Conservation (phyloP, 208 protist species). For the Leptomonas seymouri region DNA sequence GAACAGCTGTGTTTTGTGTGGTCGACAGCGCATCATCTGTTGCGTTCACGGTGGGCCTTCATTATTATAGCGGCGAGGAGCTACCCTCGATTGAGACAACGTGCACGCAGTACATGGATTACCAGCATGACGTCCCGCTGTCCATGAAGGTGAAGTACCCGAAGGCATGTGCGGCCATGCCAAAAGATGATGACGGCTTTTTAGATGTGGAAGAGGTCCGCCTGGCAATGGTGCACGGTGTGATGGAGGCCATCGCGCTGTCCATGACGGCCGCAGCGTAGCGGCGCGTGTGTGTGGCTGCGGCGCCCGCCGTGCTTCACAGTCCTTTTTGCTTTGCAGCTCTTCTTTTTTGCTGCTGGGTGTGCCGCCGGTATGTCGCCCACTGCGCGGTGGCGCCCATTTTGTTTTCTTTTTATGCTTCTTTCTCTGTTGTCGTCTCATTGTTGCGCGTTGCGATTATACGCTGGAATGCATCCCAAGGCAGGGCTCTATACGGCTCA, state of each 20-base stretch:
- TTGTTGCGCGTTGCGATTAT: no score
- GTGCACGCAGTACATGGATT: constrained; percentile 40
- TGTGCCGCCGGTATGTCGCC: no score
- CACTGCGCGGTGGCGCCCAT: no score
- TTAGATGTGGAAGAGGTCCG: constrained; percentile 34
- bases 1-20: constrained; percentile 43
- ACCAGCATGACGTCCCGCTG: constrained; percentile 15
- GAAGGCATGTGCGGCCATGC: constrained; percentile 19
- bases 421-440: no score
- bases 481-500: no score
- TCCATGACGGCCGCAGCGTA: constrained; percentile 1
- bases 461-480: no score
- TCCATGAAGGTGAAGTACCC: constrained; percentile 40
- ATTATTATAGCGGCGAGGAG: constrained; percentile 43
- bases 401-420: no score
- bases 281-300: no score
- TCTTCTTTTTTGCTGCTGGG: constrained; percentile 7
- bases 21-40: constrained; percentile 36
- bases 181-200: constrained; percentile 37
- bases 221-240: constrained; percentile 13
- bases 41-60: constrained; percentile 51
- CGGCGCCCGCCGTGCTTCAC: no score
- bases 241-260: constrained; percentile 35
- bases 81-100: constrained; percentile 47
- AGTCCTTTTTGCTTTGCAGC: background rate